phyloP scores from a whole-genome alignment of 1,284 basidiomycete genomes.

The Sphagnurus paluster region DNA sequence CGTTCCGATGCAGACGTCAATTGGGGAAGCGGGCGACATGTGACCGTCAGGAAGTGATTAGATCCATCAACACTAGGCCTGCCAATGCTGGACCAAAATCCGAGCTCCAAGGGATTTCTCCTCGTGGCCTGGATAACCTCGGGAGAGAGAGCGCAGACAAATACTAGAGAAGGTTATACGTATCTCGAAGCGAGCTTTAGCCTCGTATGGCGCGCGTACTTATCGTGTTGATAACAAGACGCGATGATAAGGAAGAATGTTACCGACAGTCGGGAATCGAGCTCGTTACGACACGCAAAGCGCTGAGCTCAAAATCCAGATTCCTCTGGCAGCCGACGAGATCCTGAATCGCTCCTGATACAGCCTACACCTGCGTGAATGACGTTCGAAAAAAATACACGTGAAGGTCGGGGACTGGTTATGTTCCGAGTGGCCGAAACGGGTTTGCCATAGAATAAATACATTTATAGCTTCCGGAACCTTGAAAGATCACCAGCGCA shows the following conservation, averaged over 20 bases:
- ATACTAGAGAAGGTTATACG: constrained; percentile 12
- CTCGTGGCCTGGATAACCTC: constrained; percentile 10
- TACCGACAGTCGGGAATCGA: background rate
- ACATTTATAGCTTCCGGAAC: constrained; percentile 7
- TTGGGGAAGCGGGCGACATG: constrained; percentile 18
- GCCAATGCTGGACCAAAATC: constrained; percentile 5
- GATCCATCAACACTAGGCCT: constrained; percentile 12
- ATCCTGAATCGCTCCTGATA: background rate
- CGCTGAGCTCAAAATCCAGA: constrained; percentile 7
- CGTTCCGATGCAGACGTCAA: constrained; percentile 29
- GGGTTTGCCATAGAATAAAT: background rate
- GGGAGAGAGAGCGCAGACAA: background rate
- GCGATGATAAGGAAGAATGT: constrained; percentile 6
- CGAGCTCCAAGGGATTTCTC: constrained; percentile 15
- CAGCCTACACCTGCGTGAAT: background rate
- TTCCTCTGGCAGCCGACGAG: background rate
- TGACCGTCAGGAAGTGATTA: constrained; percentile 20
- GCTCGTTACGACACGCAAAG: background rate
- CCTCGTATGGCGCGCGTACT: background rate
- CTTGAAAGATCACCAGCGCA: constrained; percentile 1
- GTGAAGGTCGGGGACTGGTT: constrained; percentile 1
- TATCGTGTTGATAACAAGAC: constrained; percentile 4
- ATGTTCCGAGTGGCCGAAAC: constrained; percentile 3
- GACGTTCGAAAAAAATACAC: constrained; percentile 6
- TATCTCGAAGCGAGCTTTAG: background rate